phyloP scores from a whole-genome alignment of 495 filamentous ascomycete genomes.

The Cetradonia linearis region DNA sequence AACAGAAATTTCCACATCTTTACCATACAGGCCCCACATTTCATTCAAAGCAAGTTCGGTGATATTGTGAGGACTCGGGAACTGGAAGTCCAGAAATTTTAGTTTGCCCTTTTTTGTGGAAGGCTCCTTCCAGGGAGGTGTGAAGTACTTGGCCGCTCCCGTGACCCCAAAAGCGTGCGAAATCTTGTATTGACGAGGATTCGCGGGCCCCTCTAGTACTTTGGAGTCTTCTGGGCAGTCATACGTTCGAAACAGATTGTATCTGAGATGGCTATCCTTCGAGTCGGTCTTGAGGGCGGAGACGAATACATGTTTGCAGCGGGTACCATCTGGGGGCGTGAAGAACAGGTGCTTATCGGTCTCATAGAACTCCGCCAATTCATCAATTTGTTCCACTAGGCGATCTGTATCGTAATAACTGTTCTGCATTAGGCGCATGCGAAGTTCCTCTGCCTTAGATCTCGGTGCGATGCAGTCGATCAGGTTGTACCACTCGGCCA shows the following conservation, averaged over 20 bases:
- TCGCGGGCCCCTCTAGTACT: conserved; percentile 16
- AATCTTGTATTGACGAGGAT: conserved; percentile 19
- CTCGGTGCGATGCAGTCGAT: conserved; percentile 16
- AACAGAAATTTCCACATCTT: conserved; percentile 18
- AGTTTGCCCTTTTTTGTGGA: conserved; percentile 15
- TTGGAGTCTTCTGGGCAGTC: conserved; percentile 18
- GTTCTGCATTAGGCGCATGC: conserved; percentile 16
- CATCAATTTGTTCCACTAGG: conserved; percentile 18
- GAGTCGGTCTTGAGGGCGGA: conserved; percentile 20
- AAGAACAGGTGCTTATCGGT: conserved; percentile 18
- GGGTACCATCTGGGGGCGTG: conserved; percentile 7
- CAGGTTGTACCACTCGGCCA: conserved; percentile 22
- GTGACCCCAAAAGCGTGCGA: conserved; percentile 21
- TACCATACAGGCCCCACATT: conserved; percentile 23
- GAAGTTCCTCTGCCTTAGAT: conserved; percentile 18
- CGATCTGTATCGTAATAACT: conserved; percentile 18
- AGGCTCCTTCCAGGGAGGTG: conserved; percentile 20
- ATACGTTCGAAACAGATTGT: conserved; percentile 23
- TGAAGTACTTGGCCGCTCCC: conserved; percentile 23
- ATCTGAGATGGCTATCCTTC: background rate
- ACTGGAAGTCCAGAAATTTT: conserved; percentile 15
- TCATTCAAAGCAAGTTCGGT: conserved; percentile 24
- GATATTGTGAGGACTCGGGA: conserved; percentile 22
- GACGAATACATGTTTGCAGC: conserved; percentile 22
- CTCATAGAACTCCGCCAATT: conserved; percentile 17